A percentile compares a stretch with the other conserved stretches of the same genome.
Conservation (phyloP, 148 eudicot genomes). For the Chenopodium quinoa region DNA sequence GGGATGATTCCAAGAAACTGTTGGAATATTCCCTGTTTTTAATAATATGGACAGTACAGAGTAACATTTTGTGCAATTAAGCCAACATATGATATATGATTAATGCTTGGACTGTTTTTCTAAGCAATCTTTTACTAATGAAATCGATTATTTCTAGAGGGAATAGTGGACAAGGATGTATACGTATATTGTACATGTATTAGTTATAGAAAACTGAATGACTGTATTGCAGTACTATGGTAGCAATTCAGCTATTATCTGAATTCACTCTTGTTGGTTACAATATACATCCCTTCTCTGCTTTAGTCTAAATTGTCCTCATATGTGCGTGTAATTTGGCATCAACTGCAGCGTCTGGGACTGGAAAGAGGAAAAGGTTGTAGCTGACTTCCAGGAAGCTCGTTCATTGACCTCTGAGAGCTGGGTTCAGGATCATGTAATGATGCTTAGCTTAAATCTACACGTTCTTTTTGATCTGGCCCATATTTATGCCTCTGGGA, state of each 20-base stretch:
- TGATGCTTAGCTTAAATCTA: not conserved
- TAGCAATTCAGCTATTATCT: not conserved
- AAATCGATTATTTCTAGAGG: not conserved
- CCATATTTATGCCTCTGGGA: not conserved
- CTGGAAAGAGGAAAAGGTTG: constrained; percentile 60
- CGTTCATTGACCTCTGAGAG: constrained; percentile 75
- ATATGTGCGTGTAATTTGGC: constrained; percentile 6
- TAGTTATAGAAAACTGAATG: not conserved
- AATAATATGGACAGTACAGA: not conserved
- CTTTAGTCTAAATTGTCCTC: not conserved
- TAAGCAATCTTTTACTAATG: not conserved
- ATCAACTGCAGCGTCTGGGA: constrained; percentile 67
- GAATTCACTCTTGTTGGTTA: not conserved
- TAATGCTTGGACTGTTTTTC: not conserved
- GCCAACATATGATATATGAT: not conserved
- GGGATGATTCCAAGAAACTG: too few relatives aligned
- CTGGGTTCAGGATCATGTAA: constrained; percentile 74
- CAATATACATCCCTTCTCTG: not conserved
- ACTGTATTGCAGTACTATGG: not conserved
- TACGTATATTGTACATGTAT: not conserved
- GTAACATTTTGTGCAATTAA: not conserved
- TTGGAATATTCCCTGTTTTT: not conserved
- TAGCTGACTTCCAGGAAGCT: constrained; percentile 67
- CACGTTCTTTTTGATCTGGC: not conserved
- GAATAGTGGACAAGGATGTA: not conserved